Evolutionary conservation across 169 alveolate species (phyloP), one percentile per base, ranked within the genome.

Genomic region (Theileria equi): DNA sequence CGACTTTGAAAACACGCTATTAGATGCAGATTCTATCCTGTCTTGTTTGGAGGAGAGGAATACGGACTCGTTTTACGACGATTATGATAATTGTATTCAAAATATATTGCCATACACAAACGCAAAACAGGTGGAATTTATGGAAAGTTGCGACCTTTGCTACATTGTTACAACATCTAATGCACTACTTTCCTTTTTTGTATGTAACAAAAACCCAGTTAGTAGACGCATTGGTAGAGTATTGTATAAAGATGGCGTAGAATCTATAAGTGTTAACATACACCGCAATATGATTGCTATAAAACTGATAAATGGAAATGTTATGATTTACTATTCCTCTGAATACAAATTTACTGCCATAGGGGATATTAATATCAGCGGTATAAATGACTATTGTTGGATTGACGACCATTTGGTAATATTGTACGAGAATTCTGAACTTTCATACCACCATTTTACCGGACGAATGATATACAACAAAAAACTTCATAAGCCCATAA

Each of bases 371-470:
- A 13, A 19, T 43, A 38, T 21, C 44, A 16, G 28, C 17, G 64
- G 25, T 3, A 31, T 60, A 25, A 31, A 44, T 29, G 62, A 40
- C 10, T n/a, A 43, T 13, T 34, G 34, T 16, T 60, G 70, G 70
- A 11, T 60, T 10, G 66, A 60, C 58, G 5, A 32, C 11, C 32
- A n/a, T 2, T 26, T 60, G 58, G 16, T 44, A 21, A 31, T 60
- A 26, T 5, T 60, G 25, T 38, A 13, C n/a, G 45, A 38, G 13
- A 38, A 38, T 38, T 38, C 19, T 38, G 13, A 38, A 13, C 13
- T 13, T 13, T 13, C 19, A 13, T 38, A 38, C n/a, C 13, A 38
- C n/a, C 13, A 38, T 38, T 38, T 38, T 38, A n/a, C n/a, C n/a
- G 45, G 45, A 13, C 13, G 45, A 38, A 13, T 38, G n/a, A 38